Evolutionary conservation across 108 stramenopile genomes (phyloP), one percentile per base, ranked within the genome.

Genomic region (Aurantiochytrium sp.): DNA sequence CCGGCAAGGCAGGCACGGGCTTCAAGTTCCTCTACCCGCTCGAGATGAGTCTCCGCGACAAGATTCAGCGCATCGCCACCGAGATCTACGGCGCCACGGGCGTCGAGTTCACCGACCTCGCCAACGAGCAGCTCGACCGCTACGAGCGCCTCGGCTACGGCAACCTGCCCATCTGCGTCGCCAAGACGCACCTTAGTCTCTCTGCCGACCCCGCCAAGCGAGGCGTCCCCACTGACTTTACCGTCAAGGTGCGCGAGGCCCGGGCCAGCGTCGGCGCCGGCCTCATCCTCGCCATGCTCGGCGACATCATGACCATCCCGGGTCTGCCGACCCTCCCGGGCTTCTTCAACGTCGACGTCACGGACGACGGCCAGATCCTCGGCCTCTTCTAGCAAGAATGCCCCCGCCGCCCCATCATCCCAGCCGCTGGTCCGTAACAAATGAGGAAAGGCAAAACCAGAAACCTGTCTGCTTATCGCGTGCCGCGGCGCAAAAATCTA

Each of bases 291-390:
- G 95, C 96, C 15, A 96, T 98, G 87, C 97, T 96, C 85, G 98
- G 98, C 22, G 97, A 98, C 68, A 99, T 99, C 69, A 98, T 98
- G 96, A 99, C 99, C 10, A 97, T 99, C 85, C 99, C 99, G 8
- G 99, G 99, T 8, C 93, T 99, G 1, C 96, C 98, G 4, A 99
- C 99, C 5, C 89, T 98, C 48, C 99, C 99, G n/a, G 99, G 98
- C 37, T 99, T 98, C 90, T 96, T 95, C 88, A 97, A 99, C 93
- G 97, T 99, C 1, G 99, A 99, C 87, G 93, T 99, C 68, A 94
- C 65, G 27, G 4, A 4, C 86, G 88, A 96, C 34, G 99, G 98
- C 6, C 93, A 96, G 54, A 96, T 99, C 21, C 93, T 97, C 50
- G 99, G 99, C 50, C 92, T 99, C 15, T 99, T 98, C 89, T 99